phyloP scores from a whole-genome alignment of 345 rosid species.

The Eutrema heterophyllum region DNA sequence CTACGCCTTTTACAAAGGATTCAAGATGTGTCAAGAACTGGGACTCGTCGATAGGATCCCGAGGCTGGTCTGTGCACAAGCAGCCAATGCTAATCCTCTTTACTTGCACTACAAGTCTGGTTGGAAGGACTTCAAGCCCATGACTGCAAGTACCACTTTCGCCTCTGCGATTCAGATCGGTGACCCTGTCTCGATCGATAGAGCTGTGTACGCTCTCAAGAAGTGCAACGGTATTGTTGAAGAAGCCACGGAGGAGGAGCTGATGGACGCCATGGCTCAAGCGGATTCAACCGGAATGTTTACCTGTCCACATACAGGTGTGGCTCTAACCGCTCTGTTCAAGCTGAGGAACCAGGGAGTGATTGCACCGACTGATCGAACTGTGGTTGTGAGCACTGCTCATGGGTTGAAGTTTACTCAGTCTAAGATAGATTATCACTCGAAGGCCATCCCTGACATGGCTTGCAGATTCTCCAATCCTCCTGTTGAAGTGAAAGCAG shows the following conservation, averaged over 20 bases:
- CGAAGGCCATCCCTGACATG: conserved; percentile 68
- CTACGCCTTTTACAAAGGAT: conserved; percentile 87
- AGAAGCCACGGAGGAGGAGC: conserved; percentile 85
- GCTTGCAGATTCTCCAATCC: conserved; percentile 75
- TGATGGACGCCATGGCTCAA: conserved; percentile 92
- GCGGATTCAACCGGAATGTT: conserved; percentile 97
- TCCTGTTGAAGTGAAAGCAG: conserved; percentile 70
- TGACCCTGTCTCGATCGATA: conserved; percentile 86
- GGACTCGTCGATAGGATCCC: conserved; percentile 87
- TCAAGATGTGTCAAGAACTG: conserved; percentile 76
- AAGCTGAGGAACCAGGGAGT: conserved; percentile 81
- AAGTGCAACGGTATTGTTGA: conserved; percentile 77
- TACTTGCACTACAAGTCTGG: conserved; percentile 69
- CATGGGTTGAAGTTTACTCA: conserved; percentile 90
- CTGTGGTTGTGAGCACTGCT: conserved; percentile 91
- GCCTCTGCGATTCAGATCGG: conserved; percentile 97
- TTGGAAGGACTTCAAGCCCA: conserved; percentile 69
- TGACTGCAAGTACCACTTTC: conserved; percentile 66
- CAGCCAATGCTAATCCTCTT: conserved; percentile 92
- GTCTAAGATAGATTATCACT: conserved; percentile 81
- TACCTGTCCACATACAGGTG: conserved; percentile 92
- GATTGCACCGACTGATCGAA: conserved; percentile 56
- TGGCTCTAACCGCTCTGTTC: conserved; percentile 70
- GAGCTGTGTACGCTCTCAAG: conserved; percentile 79
- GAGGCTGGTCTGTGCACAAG: conserved; percentile 82